Evolutionary conservation across 1,139 yeast genomes (phyloP).

Genomic region (Zygoascus meyerae): DNA sequence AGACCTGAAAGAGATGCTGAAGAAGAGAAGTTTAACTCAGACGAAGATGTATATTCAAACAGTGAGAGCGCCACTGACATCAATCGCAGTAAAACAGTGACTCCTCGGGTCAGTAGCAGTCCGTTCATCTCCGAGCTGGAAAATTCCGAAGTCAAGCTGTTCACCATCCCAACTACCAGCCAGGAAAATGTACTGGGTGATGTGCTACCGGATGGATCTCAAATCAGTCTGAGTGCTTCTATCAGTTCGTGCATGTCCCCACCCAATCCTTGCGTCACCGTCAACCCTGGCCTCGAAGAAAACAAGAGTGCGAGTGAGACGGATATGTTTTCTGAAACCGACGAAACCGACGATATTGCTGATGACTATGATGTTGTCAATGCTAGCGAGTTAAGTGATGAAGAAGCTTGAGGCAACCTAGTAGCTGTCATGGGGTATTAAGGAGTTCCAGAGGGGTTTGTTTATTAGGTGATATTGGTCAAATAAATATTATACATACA

Average conservation of each 20-base stretch:
- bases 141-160: slow-evolving; percentile 5
- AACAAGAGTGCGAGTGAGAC: slow-evolving; percentile 8
- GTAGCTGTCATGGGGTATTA: no score
- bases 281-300: background rate
- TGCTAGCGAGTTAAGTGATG: slow-evolving; percentile 17
- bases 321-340: slow-evolving; percentile 10
- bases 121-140: background rate
- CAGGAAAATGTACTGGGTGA: background rate
- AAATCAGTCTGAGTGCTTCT: background rate
- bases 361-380: slow-evolving; percentile 20
- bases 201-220: slow-evolving; percentile 5
- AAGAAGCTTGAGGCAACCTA: slow-evolving; percentile 3
- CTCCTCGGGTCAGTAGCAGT: no score
- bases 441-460: no score
- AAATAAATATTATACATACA: no score
- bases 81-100: no score
- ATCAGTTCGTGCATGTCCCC: background rate
- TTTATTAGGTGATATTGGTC: no score
- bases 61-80: no score
- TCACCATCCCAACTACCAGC: slow-evolving; percentile 5
- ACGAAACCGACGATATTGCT: slow-evolving; percentile 11
- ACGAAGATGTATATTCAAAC: no score
- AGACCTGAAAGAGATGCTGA: no score
- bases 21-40: no score
- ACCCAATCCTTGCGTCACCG: background rate